Base-by-base conservation (phyloP, 768 basidiomycete genomes). In the Mycena maculata region DNA sequence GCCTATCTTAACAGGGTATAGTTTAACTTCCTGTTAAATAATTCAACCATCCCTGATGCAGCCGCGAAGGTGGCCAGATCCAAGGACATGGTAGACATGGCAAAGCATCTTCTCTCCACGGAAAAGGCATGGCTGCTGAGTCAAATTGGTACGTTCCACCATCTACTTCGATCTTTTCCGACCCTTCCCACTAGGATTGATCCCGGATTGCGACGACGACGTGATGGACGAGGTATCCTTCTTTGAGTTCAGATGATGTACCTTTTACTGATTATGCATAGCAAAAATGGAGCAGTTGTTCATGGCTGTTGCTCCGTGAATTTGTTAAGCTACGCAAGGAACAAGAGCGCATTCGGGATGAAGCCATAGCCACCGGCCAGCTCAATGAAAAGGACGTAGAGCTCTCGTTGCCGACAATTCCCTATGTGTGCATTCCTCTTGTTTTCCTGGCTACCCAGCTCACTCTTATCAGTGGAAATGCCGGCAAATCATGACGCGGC, bases 271-370 rank as follows among this genome's bases (percentile, higher is more conserved):
- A 63, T 47, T 23, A 30, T 52, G 25, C 5, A 30, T 60, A 90
- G 88, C 91, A 92, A 88, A 92, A 92, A 86, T 91, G 90, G 88
- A 88, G 86, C 71, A 89, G 89, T 44, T 93, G 93, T 73, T 91
- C 92, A 20, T 94, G 93, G 92, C 82, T 93, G 2, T 84, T 93
- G 2, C 81, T 94, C 2, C 86, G 83, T 41, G 90, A 92, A 76
- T 91, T 94, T 72, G 92, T 93, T 57, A 88, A 86, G 71, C 73
- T 85, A 54, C 80, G 87, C 54, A 76, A 83, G 56, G 83, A 87
- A 55, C 84, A 87, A 68, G 83, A 86, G 73, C 74, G 78, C 66
- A 81, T 80, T 56, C 76, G 77, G 38, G 76, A 80, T 61, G 83
- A 80, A 72, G 80, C 75, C 23, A 68, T 81, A 33, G 78, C 82